phyloP scores from a whole-genome alignment of 140 eudicot genomes.

The Anethum foeniculum region DNA sequence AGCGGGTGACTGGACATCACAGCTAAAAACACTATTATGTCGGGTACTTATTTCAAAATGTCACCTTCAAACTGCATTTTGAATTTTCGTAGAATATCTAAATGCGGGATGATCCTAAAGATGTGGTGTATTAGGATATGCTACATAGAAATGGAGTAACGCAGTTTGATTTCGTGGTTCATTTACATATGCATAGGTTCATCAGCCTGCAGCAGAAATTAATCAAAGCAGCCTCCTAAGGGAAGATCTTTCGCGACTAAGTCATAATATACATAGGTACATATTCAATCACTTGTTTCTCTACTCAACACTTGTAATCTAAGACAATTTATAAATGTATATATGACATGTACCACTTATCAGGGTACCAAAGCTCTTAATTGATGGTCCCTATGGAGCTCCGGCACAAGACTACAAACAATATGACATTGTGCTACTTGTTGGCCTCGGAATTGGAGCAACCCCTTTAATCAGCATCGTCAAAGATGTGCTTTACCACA shows the following conservation, averaged over 20 bases:
- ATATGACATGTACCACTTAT: background rate
- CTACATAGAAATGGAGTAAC: background rate
- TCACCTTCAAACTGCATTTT: background rate
- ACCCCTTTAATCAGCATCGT: conserved; percentile 90
- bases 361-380: conserved; percentile 79
- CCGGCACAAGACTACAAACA: conserved; percentile 88
- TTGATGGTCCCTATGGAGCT: conserved; percentile 94
- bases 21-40: conserved; percentile 59
- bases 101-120: background rate
- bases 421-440: conserved; percentile 75
- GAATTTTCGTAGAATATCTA: background rate
- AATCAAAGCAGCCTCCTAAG: background rate
- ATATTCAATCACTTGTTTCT: background rate
- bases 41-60: conserved; percentile 35
- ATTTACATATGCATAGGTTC: background rate
- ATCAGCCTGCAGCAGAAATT: background rate
- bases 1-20: conserved; percentile 90
- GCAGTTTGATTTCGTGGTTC: background rate
- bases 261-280: background rate
- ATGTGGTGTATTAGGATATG: background rate
- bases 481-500: conserved; percentile 77
- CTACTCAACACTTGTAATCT: background rate
- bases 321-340: background rate
- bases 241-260: background rate
- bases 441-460: conserved; percentile 95